phyloP scores from a whole-genome alignment of 768 basidiomycete species.

The Lactarius vividus region DNA sequence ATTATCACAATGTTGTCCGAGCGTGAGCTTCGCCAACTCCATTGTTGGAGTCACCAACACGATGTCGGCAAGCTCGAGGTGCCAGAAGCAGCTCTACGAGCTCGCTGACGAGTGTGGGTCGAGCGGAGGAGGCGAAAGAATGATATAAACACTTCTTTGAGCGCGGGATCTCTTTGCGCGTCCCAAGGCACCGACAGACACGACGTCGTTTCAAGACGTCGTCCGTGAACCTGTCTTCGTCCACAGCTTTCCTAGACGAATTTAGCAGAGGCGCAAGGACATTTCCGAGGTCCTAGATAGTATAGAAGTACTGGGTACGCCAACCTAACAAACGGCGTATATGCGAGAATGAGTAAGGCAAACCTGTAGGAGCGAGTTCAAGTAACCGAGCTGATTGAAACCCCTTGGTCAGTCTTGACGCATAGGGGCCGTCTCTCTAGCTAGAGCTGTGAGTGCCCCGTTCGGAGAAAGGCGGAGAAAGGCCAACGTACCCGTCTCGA shows the following conservation, averaged over 20 bases:
- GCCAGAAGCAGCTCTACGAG: slow-evolving; percentile 75
- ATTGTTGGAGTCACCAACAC: slow-evolving; percentile 87
- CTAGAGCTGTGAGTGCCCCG: slow-evolving; percentile 38
- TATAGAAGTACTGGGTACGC: slow-evolving; percentile 79
- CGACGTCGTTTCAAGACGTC: slow-evolving; percentile 80
- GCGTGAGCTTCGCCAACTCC: slow-evolving; percentile 86
- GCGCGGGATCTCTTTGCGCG: slow-evolving; percentile 73
- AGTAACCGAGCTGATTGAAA: slow-evolving; percentile 81
- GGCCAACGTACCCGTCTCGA: slow-evolving; percentile 62
- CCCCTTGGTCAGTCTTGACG: slow-evolving; percentile 76
- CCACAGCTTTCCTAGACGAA: slow-evolving; percentile 51
- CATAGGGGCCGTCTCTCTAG: slow-evolving; percentile 57
- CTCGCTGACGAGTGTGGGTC: slow-evolving; percentile 64
- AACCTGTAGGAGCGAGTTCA: slow-evolving; percentile 77
- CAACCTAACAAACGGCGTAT: slow-evolving; percentile 1
- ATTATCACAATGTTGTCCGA: slow-evolving; percentile 44
- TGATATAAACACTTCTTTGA: slow-evolving; percentile 69
- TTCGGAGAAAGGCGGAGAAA: background rate
- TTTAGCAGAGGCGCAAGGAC: slow-evolving; percentile 62
- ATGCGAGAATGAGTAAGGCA: slow-evolving; percentile 10
- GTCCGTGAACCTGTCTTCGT: slow-evolving; percentile 70
- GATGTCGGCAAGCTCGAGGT: slow-evolving; percentile 71
- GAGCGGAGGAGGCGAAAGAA: slow-evolving; percentile 10
- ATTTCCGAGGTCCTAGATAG: slow-evolving; percentile 85
- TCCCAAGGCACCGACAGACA: slow-evolving; percentile 84